Percentiles rank a stretch among this genome's conserved stretches.
Evolutionary conservation across 371 early-diverging fungal species (phyloP).

Genomic region (Mucor lusitanicus): DNA sequence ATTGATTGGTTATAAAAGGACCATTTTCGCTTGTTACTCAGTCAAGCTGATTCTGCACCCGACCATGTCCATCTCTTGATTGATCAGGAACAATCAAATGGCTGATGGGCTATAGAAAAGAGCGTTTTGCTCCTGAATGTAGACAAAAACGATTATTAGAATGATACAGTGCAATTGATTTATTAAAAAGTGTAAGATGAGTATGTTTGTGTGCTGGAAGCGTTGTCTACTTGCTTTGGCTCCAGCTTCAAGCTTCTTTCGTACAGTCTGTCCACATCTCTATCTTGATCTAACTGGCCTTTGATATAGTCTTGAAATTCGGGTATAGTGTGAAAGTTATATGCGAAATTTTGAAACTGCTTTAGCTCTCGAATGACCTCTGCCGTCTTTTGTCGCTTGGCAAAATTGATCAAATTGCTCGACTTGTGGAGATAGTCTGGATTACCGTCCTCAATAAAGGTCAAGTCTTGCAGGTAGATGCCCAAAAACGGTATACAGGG

Average conservation of each 20-base stretch:
- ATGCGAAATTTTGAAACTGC: conserved; percentile 89
- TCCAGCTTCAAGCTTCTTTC: conserved; percentile 69
- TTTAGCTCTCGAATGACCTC: conserved; percentile 90
- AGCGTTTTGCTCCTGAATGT: too few species aligned
- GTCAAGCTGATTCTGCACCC: neutral
- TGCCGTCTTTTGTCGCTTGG: conserved; percentile 85
- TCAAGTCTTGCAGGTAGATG: conserved; percentile 87
- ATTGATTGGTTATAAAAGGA: neutral
- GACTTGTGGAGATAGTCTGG: conserved; percentile 68
- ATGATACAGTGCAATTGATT: neutral
- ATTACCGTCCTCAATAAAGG: conserved; percentile 94
- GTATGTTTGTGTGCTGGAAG: neutral
- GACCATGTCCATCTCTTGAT: neutral
- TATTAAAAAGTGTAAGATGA: neutral
- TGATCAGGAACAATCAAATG: too few species aligned
- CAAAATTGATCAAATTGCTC: conserved; percentile 84
- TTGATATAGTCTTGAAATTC: conserved; percentile 83
- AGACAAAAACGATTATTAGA: neutral
- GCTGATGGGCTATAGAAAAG: too few species aligned
- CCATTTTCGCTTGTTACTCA: neutral
- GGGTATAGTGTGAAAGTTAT: conserved; percentile 71
- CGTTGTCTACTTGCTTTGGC: conserved; percentile 33
- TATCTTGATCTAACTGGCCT: conserved; percentile 55
- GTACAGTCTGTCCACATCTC: conserved; percentile 69
- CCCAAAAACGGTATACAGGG: conserved; percentile 94